Evolutionary conservation across 805 yeast genomes (phyloP).

Genomic region (Cyberlindnera maritima): DNA sequence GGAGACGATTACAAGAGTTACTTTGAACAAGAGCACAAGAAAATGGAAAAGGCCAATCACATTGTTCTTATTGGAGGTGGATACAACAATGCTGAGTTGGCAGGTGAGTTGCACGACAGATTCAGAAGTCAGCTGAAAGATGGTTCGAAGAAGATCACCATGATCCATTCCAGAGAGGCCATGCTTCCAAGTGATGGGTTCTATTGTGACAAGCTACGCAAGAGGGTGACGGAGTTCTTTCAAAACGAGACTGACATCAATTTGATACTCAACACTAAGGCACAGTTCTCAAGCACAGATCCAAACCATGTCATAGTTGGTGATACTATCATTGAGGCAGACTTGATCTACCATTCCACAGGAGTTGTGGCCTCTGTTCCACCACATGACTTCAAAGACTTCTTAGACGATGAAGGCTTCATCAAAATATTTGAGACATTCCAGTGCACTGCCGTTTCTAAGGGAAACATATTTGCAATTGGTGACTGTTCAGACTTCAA

Average conservation of each 20-base stretch:
- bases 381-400: conserved; percentile 10
- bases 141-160: conserved; percentile 18
- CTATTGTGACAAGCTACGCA: conserved; percentile 16
- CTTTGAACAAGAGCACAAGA: conserved; percentile 13
- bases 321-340: conserved; percentile 18
- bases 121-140: conserved; percentile 19
- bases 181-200: conserved; percentile 15
- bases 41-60: conserved; percentile 19
- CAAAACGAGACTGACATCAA: conserved; percentile 17
- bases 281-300: not conserved
- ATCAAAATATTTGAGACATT: conserved; percentile 24
- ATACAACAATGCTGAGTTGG: conserved; percentile 29
- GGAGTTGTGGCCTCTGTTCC: conserved; percentile 28
- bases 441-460: conserved; percentile 17
- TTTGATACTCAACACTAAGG: conserved; percentile 16
- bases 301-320: conserved; percentile 3
- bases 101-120: conserved; percentile 30
- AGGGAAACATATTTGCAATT: conserved; percentile 31
- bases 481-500: conserved; percentile 32
- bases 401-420: conserved; percentile 18
- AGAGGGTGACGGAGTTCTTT: conserved; percentile 18
- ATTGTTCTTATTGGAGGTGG: conserved; percentile 34
- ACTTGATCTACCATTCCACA: conserved; percentile 15
- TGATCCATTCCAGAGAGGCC: conserved; percentile 15
- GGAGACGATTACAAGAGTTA: conserved; percentile 18